phyloP scores from a whole-genome alignment of 1,284 basidiomycete genomes.

The Apiotrichum sp. region DNA sequence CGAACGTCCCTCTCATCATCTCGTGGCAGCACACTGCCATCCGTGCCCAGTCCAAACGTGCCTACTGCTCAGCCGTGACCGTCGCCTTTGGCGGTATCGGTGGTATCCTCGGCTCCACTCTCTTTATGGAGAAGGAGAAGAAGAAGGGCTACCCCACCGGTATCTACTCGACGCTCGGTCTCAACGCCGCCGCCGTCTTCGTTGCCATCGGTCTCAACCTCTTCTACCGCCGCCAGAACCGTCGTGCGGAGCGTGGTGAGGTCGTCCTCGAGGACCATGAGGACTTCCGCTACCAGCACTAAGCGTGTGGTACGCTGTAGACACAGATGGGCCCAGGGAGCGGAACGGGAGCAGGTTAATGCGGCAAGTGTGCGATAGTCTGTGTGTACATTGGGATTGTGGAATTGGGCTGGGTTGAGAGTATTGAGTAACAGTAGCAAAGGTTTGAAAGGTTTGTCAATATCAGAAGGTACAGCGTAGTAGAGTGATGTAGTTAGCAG shows the following conservation, averaged over 20 bases:
- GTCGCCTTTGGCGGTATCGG: slow-evolving; percentile 48
- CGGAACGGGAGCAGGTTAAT: background rate
- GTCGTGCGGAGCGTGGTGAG: slow-evolving; percentile 3
- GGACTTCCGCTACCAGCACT: slow-evolving; percentile 8
- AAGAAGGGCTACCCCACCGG: slow-evolving; percentile 23
- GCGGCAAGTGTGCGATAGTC: background rate
- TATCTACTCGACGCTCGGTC: slow-evolving; percentile 24
- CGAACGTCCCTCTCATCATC: slow-evolving; percentile 36
- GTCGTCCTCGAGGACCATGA: slow-evolving; percentile 6
- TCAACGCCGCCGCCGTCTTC: slow-evolving; percentile 23
- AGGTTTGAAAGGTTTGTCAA: too few relatives aligned
- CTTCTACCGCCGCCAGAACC: slow-evolving; percentile 14
- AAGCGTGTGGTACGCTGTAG: background rate
- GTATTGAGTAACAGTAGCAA: too few relatives aligned
- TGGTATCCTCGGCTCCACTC: slow-evolving; percentile 46
- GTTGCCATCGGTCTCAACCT: slow-evolving; percentile 16
- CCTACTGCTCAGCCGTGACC: slow-evolving; percentile 42
- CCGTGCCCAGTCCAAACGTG: slow-evolving; percentile 44
- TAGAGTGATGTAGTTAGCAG: too few relatives aligned
- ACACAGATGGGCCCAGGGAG: too few relatives aligned
- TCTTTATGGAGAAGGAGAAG: slow-evolving; percentile 28
- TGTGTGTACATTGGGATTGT: too few relatives aligned
- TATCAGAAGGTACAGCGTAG: too few relatives aligned
- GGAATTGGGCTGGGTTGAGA: too few relatives aligned
- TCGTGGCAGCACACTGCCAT: slow-evolving; percentile 47